Percentiles rank a stretch among this genome's conserved stretches.
phyloP scores from a whole-genome alignment of 75 land plant species.

The Azolla pinnata region DNA sequence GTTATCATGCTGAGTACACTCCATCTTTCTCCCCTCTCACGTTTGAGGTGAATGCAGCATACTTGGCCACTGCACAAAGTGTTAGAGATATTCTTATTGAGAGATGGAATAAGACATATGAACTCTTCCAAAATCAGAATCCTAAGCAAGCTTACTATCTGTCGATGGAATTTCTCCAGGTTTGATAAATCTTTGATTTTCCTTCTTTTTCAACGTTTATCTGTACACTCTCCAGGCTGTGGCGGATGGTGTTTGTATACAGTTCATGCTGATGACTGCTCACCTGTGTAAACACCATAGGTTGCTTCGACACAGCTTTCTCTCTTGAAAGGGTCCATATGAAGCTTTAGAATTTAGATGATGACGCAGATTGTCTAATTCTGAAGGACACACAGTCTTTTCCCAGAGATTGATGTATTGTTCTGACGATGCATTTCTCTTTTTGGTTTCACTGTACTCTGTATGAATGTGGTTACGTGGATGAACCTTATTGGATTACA shows the following conservation, averaged over 20 bases:
- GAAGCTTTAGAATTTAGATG: too few species aligned
- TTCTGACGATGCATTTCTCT: too few species aligned
- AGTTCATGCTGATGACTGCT: not conserved
- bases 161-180: constrained; percentile 99
- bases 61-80: constrained; percentile 84
- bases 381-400: too few species aligned
- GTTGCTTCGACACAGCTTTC: too few species aligned
- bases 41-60: constrained; percentile 69
- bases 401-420: too few species aligned
- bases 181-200: constrained; percentile 6
- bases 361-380: too few species aligned
- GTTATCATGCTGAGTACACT: constrained; percentile 78
- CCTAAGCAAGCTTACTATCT: constrained; percentile 88
- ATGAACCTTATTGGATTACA: too few species aligned
- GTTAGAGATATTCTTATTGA: constrained; percentile 66
- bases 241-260: not conserved
- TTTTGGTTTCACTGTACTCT: too few species aligned
- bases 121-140: constrained; percentile 54
- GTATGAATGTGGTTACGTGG: too few species aligned
- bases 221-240: not conserved
- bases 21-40: constrained; percentile 71
- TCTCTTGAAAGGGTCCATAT: too few species aligned
- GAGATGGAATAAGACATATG: constrained; percentile 81
- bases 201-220: not conserved
- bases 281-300: too few species aligned